A percentile compares a stretch with the other conserved stretches of the same genome.
Conservation (phyloP, 371 early-diverging fungal genomes). For the Circinella umbellata region DNA sequence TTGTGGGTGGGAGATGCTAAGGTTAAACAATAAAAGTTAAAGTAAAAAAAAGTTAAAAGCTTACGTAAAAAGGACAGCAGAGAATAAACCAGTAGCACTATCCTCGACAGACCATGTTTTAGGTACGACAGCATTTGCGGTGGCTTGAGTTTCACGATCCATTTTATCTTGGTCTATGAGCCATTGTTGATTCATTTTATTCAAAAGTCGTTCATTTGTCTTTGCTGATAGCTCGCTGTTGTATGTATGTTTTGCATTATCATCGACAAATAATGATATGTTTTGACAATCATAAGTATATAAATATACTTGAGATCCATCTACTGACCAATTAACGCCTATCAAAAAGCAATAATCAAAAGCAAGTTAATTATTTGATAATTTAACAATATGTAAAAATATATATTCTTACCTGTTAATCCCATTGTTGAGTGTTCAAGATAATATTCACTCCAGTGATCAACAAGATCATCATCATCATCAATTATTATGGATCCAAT, state of each 20-base stretch:
- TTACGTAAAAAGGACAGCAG: slow-evolving; percentile 11
- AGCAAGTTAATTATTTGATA: no score
- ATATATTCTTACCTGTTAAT: slow-evolving; percentile 7
- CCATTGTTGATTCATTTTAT: slow-evolving; percentile 19
- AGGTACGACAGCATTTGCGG: neutral
- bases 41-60: neutral
- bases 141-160: slow-evolving; percentile 11
- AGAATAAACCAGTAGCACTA: neutral
- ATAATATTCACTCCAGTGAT: slow-evolving; percentile 1
- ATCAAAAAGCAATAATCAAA: no score
- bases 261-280: neutral
- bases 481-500: neutral
- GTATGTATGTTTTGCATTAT: neutral
- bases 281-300: slow-evolving; percentile 17
- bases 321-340: slow-evolving; percentile 12
- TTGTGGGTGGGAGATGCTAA: neutral
- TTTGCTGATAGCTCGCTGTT: neutral
- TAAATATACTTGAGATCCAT: slow-evolving; percentile 11
- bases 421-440: slow-evolving; percentile 12
- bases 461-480: neutral
- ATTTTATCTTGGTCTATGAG: slow-evolving; percentile 9
- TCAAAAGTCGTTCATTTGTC: slow-evolving; percentile 10
- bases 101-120: slow-evolving; percentile 1
- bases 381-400: no score
- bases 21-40: neutral